Base-by-base conservation (phyloP, 148 eudicot genomes). In the Gaultheria prostrata region DNA sequence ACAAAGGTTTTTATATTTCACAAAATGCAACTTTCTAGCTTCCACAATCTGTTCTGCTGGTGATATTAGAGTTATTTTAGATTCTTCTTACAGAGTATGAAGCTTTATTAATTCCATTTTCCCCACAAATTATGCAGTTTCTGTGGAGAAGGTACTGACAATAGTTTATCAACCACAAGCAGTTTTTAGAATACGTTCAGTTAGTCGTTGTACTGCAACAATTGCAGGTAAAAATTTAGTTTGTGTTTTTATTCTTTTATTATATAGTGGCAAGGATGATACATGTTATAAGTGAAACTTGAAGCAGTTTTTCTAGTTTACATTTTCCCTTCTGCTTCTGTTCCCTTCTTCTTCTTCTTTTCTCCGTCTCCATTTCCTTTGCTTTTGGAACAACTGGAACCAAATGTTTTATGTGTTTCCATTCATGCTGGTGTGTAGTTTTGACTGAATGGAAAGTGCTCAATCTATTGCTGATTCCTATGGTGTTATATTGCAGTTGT, bases 151-250 rank as follows among this genome's bases (percentile, higher is more conserved):
- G 93, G 94, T 89, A 53, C 84, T 94, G 85, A 93, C 94, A 72
- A 93, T 97, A 69, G 91, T 97, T 78, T 97, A 97, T 89, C 99
- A 97, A 85, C 97, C 99, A 30, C 99, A 97, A 85, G 98, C 99
- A 82, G 88, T 97, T 83, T 97, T 97, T 74, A 92, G 99, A 63
- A 97, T 97, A 26, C 95, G 98, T 28, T 98, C 99, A 49, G 99
- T 96, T 71, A 93, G 86, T 85, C 98, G 99, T 48, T 97, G 99
- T 84, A 92, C 99, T 84, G 91, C 99, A 78, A 93, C 99, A 84
- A 97, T 94, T 85, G 90, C 98, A 28, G 99, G 98, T 96, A 91
- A 32, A 45, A 26, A 21, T 33, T 4, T 48, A 46, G 4, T 39
- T 39, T 39, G 4, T 39, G 43, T 7, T 77, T 49, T 61, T 8